Percentiles rank a stretch among this genome's conserved stretches.
Evolutionary conservation across 1,284 basidiomycete species (phyloP).

Genomic region (Dichomitus squalens): DNA sequence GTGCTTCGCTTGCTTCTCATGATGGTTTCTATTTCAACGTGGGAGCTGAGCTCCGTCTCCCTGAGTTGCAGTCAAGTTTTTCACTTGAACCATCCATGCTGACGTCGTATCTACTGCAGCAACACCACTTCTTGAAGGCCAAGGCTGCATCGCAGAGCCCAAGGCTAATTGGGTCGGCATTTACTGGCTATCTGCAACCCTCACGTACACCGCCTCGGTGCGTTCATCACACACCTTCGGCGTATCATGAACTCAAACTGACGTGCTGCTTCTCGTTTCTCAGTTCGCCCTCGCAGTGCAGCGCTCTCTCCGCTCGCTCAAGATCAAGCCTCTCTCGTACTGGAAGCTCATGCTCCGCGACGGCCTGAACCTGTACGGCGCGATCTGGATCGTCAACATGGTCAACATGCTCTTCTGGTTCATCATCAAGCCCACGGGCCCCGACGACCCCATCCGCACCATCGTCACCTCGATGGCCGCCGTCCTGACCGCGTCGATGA

Average conservation of each 20-base stretch:
- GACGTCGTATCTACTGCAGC: slow-evolving; percentile 38
- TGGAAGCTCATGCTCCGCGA: slow-evolving; percentile 89
- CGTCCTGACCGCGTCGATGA: slow-evolving; percentile 82
- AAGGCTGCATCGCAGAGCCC: slow-evolving; percentile 83
- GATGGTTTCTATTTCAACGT: not conserved
- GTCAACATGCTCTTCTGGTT: slow-evolving; percentile 83
- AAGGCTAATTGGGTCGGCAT: slow-evolving; percentile 77
- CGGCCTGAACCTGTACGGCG: slow-evolving; percentile 79
- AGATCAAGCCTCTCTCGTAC: slow-evolving; percentile 55
- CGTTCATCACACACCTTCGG: slow-evolving; percentile 23
- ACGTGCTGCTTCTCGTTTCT: not conserved
- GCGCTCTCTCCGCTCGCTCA: slow-evolving; percentile 64
- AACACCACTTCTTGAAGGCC: slow-evolving; percentile 67
- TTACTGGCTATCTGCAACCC: slow-evolving; percentile 77
- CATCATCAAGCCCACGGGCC: slow-evolving; percentile 65
- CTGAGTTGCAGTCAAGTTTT: too few relatives aligned
- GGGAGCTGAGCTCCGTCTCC: not conserved
- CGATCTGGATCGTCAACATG: slow-evolving; percentile 75
- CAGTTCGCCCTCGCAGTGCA: slow-evolving; percentile 65
- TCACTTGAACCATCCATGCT: not conserved
- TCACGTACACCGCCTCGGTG: slow-evolving; percentile 70
- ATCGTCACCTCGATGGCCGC: slow-evolving; percentile 82
- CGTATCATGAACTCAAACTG: slow-evolving; percentile 3
- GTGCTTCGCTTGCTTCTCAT: not conserved
- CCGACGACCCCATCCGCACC: slow-evolving; percentile 70